Evolutionary conservation across 2,329 filamentous ascomycete genomes (phyloP), one percentile per base, ranked within the genome.

Genomic region (Penicillium glabrum): DNA sequence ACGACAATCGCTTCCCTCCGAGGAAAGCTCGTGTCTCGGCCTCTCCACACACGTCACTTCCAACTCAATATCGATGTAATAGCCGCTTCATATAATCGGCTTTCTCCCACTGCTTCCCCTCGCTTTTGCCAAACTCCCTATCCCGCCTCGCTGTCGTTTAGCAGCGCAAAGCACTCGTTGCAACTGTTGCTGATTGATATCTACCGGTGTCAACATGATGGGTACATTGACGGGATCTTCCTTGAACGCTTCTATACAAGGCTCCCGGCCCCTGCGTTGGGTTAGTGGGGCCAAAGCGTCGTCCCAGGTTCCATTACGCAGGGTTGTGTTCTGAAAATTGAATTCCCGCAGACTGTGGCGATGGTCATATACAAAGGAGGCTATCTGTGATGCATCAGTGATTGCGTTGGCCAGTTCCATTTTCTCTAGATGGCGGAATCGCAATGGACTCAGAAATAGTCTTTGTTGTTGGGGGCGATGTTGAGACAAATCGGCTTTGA

Each of bases 241-340:
- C 47, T 70, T 75, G 29, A 73, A 64, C 43, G 75, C 68, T 43
- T 72, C 66, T 46, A 72, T 74, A 57, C 70, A 75, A 56, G 75
- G 73, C 5, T 77, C 74, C 50, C 61, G 67, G 14, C 66, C 66
- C 24, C 67, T 66, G 39, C 73, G 72, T 26, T 58, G 59, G 14
- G 83, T 85, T 55, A 96, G 77, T 1, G 89, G 89, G 39, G 86
- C 84, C n/a, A 96, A 82, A 0, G 90, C 91, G 29, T 92, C 88
- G 57, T 95, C 89, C 91, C 91, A 96, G 56, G 81, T 88, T 27
- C 89, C 91, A 58, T 84, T 82, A 50, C 86, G 81, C 44, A 96
- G 82, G 29, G 83, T 80, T 19, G 93, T 86, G 60, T 90, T 87
- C 69, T 92, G 87, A 72, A 96, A 91, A 70, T 91, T 87, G 68